phyloP scores from a whole-genome alignment of 257 asterid genomes.

The Solanum sejunctum region DNA sequence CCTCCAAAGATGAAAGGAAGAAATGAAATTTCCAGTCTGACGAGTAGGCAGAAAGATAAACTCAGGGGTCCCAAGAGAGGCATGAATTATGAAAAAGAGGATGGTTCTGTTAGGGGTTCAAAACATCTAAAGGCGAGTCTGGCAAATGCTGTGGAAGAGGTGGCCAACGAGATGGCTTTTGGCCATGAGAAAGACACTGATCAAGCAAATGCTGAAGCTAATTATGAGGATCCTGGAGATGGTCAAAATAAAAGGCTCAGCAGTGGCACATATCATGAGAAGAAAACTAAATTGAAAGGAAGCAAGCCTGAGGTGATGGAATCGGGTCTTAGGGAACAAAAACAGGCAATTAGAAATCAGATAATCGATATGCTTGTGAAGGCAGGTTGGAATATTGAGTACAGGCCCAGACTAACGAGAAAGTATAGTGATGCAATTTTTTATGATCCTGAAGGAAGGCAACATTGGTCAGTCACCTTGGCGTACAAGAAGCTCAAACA shows the following conservation, averaged over 20 bases:
- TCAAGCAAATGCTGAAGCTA: background rate
- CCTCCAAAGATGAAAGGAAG: slow-evolving; percentile 14
- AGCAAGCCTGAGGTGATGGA: slow-evolving; percentile 14
- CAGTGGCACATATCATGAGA: background rate
- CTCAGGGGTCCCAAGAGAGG: background rate
- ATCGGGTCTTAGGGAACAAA: slow-evolving; percentile 46
- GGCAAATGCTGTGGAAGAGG: background rate
- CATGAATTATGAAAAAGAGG: slow-evolving; percentile 1
- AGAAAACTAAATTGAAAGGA: slow-evolving; percentile 1
- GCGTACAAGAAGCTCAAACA: slow-evolving; percentile 62
- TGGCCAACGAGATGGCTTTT: background rate
- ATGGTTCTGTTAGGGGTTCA: slow-evolving; percentile 3
- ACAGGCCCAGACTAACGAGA: slow-evolving; percentile 45
- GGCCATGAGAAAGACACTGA: background rate
- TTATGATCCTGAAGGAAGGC: slow-evolving; percentile 47
- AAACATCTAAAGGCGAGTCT: background rate
- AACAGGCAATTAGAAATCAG: slow-evolving; percentile 62
- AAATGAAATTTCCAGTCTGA: slow-evolving; percentile 1
- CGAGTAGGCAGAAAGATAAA: background rate
- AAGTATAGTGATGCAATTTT: slow-evolving; percentile 77
- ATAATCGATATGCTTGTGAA: slow-evolving; percentile 43
- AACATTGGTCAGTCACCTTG: slow-evolving; percentile 79
- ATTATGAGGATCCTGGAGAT: background rate
- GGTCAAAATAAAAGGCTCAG: slow-evolving; percentile 10
- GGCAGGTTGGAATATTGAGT: slow-evolving; percentile 82